phyloP scores from a whole-genome alignment of 78 protist genomes.

The Dictyostelium brefeldianum region DNA sequence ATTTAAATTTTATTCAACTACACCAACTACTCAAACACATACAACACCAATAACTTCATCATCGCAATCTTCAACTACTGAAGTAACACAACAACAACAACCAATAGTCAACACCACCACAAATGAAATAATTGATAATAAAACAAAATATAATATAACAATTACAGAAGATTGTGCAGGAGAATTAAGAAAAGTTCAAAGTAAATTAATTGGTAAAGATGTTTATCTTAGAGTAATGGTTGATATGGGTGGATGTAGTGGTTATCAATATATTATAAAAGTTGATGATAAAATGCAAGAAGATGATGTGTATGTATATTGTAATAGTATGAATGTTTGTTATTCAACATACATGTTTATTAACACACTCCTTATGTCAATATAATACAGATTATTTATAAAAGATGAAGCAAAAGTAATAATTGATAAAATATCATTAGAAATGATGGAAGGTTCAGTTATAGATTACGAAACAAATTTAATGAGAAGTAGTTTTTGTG shows the following conservation, averaged over 20 bases:
- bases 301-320: constrained; percentile 49
- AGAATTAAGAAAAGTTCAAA: constrained; percentile 31
- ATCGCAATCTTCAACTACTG: neutral
- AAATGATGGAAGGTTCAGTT: constrained; percentile 74
- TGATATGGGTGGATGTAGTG: constrained; percentile 81
- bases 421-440: constrained; percentile 83
- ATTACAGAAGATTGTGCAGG: constrained; percentile 19
- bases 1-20: neutral
- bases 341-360: neutral
- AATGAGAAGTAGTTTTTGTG: constrained; percentile 74
- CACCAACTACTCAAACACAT: neutral
- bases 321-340: neutral
- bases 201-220: neutral
- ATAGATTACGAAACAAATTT: constrained; percentile 71
- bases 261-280: constrained; percentile 79
- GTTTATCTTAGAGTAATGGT: constrained; percentile 74
- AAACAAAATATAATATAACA: constrained; percentile 15
- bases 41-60: neutral
- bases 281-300: constrained; percentile 42
- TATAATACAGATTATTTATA: constrained; percentile 59
- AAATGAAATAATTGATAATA: neutral
- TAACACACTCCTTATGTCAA: neutral
- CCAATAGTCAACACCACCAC: neutral
- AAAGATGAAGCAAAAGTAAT: constrained; percentile 57
- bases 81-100: constrained; percentile 7